Conservation (phyloP, 2,329 filamentous ascomycete species). For the Aspergillus quadrilineatus region DNA sequence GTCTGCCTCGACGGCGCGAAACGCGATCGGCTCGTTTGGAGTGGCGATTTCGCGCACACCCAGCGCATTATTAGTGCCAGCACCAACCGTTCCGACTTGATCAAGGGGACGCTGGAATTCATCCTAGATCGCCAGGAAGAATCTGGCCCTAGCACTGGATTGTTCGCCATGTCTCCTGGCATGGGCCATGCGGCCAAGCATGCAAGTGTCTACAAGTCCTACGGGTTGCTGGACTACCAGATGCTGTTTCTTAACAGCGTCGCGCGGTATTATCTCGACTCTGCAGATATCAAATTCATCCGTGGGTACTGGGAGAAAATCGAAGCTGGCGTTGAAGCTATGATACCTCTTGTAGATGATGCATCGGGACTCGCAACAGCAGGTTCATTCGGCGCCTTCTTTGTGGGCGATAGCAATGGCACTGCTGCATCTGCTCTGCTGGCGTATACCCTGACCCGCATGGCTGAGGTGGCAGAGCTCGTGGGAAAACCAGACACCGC, state of each 20-base stretch:
- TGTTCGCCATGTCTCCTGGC: not conserved
- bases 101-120: too few species aligned
- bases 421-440: not conserved
- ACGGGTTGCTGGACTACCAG: not conserved
- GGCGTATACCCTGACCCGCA: not conserved
- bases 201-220: not conserved
- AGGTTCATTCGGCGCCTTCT: not conserved
- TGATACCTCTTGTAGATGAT: not conserved
- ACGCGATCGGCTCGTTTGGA: too few species aligned
- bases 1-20: too few species aligned
- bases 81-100: too few species aligned
- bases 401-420: not conserved
- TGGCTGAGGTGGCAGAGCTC: not conserved
- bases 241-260: not conserved
- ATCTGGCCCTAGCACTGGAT: not conserved
- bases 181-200: not conserved
- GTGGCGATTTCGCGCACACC: too few species aligned
- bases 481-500: not conserved
- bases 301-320: not conserved
- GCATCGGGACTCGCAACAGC: not conserved
- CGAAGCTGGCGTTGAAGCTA: not conserved
- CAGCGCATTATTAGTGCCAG: too few species aligned
- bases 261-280: not conserved
- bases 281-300: not conserved
- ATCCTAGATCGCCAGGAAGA: too few species aligned